Conservation (phyloP, 2,329 filamentous ascomycete genomes). For the Exophiala spinifera region DNA sequence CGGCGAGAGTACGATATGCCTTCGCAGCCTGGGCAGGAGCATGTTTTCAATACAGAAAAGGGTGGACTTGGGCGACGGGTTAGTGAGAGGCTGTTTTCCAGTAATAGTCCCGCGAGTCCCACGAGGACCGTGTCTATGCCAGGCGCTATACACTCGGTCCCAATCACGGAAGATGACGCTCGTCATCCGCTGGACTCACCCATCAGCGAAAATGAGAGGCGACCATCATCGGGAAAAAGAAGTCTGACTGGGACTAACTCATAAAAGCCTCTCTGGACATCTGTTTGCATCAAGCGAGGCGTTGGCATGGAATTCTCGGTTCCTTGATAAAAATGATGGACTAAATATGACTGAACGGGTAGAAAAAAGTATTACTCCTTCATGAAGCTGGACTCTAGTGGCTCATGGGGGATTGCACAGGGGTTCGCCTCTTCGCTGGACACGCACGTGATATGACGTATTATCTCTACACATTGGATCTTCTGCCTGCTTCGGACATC, state of each 20-base stretch:
- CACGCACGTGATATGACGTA: constrained; percentile 11
- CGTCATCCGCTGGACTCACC: neutral
- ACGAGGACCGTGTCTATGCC: constrained; percentile 14
- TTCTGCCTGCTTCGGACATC: neutral
- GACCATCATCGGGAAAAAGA: constrained; percentile 1
- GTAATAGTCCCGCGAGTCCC: constrained; percentile 13
- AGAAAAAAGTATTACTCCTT: too few relatives aligned
- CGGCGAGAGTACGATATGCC: constrained; percentile 50
- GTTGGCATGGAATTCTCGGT: neutral
- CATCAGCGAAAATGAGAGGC: neutral
- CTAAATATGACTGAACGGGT: too few relatives aligned
- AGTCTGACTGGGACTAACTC: constrained; percentile 9
- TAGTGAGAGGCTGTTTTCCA: constrained; percentile 27
- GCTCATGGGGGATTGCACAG: too few relatives aligned
- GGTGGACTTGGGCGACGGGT: constrained; percentile 20
- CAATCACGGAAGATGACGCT: constrained; percentile 12
- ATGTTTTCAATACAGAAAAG: constrained; percentile 27
- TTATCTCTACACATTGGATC: neutral
- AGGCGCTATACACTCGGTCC: neutral
- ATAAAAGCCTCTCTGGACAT: neutral
- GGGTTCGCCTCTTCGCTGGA: too few relatives aligned
- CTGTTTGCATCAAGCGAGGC: neutral
- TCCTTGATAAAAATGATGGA: neutral
- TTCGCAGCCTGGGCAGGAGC: constrained; percentile 4
- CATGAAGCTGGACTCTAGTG: too few relatives aligned